Evolutionary conservation across 768 basidiomycete species (phyloP), one percentile per base, ranked within the genome.

Genomic region (Melanogaster broomeanus): DNA sequence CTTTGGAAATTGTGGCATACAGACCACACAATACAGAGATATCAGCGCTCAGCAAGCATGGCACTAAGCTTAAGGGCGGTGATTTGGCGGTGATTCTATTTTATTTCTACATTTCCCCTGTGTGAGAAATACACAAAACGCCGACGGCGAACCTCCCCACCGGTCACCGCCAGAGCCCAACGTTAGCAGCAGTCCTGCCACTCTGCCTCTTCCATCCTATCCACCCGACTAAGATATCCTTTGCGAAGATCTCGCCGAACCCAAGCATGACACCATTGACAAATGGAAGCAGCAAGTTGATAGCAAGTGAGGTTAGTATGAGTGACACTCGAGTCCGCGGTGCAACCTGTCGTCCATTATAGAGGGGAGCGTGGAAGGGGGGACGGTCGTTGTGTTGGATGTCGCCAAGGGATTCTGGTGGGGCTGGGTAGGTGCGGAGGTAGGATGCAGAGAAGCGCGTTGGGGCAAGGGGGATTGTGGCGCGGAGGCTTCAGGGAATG

Each of bases 181-280:
- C 54, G 21, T 55, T 48, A 13, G 66, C 55, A 12, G 59, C 60
- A 0, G 42, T 60, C 13, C 57, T 59, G 27, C 69, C 65, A n/a
- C n/a, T 53, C 15, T 57, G 61, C 2, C 48, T 40, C 57, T 66
- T 71, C 74, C 75, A 78, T 33, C 77, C 77, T 37, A 78, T 64
- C 77, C 77, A 78, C 7, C 69, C 65, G 16, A 88, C 70, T 16
- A 90, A 66, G n/a, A 89, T 77, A 40, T 87, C 81, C 69, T 88
- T 88, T 31, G 88, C 93, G 64, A 94, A 93, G 44, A 96, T 88
- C 70, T 96, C 93, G 35, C 93, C 93, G 64, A 95, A 94, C n/a
- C 93, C 93, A 45, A 94, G 82, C 93, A 96, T 96, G 51, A 96
- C 89, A 18, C 93, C 93, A 57, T 95, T 96, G 9, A 96, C 80